Evolutionary conservation across 2,329 filamentous ascomycete genomes (phyloP).

Genomic region (Macrophomina tecta): DNA sequence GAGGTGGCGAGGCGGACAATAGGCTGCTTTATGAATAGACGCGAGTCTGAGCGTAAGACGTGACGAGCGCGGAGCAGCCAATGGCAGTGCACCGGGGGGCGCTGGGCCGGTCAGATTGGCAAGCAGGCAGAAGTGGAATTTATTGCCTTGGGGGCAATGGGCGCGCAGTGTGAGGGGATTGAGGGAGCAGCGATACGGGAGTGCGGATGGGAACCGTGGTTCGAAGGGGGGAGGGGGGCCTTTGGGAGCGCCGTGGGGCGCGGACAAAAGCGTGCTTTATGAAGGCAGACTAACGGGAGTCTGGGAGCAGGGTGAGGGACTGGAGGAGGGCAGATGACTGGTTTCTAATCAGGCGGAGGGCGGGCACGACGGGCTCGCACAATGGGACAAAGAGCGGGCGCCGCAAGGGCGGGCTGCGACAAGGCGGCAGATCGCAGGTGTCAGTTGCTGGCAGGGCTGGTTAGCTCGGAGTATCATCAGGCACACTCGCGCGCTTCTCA

Average conservation of each 20-base stretch:
- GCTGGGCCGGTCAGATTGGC: slow-evolving; percentile 25
- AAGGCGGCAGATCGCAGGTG: slow-evolving; percentile 29
- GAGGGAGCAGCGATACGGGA: neutral
- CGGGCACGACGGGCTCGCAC: slow-evolving; percentile 22
- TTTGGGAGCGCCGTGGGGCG: slow-evolving; percentile 8
- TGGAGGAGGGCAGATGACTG: slow-evolving; percentile 28
- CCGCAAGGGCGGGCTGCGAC: slow-evolving; percentile 28
- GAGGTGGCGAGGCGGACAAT: slow-evolving; percentile 28
- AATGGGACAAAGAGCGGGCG: slow-evolving; percentile 29
- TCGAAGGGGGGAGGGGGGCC: slow-evolving; percentile 4
- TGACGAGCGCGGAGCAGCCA: slow-evolving; percentile 26
- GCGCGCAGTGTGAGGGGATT: slow-evolving; percentile 6
- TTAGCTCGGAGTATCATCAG: slow-evolving; percentile 27
- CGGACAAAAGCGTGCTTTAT: slow-evolving; percentile 28
- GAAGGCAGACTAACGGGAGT: slow-evolving; percentile 15
- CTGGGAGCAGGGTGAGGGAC: slow-evolving; percentile 23
- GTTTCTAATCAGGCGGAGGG: slow-evolving; percentile 28
- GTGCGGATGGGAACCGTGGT: slow-evolving; percentile 13
- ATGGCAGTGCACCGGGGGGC: slow-evolving; percentile 22
- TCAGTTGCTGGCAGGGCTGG: slow-evolving; percentile 28
- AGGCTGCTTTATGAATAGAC: slow-evolving; percentile 28
- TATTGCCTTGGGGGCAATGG: neutral
- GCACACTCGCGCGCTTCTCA: slow-evolving; percentile 27
- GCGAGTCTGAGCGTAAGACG: slow-evolving; percentile 27
- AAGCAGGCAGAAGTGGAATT: slow-evolving; percentile 26